Conservation (phyloP, 768 basidiomycete genomes). For the Pilatotrama ljubarskyi region DNA sequence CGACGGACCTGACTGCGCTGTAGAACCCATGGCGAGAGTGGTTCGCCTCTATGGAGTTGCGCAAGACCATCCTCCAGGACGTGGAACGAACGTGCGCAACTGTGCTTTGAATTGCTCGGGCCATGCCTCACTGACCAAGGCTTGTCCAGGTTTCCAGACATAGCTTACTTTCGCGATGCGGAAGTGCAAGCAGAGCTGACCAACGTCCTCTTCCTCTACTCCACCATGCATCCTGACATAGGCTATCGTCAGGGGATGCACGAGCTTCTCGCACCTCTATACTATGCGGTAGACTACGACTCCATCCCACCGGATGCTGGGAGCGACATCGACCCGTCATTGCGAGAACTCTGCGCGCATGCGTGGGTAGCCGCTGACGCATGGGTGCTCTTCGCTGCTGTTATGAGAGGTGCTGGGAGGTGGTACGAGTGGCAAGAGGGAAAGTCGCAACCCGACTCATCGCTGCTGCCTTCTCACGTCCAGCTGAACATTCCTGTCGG, state of each 20-base stretch:
- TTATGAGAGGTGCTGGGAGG: slow-evolving; percentile 78
- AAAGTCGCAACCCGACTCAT: slow-evolving; percentile 22
- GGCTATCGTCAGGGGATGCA: slow-evolving; percentile 99
- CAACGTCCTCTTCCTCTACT: slow-evolving; percentile 85
- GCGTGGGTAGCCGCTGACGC: slow-evolving; percentile 83
- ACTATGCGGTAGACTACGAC: slow-evolving; percentile 83
- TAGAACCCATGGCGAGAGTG: slow-evolving; percentile 96
- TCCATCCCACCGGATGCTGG: slow-evolving; percentile 49
- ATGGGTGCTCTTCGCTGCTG: slow-evolving; percentile 73
- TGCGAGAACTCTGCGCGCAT: slow-evolving; percentile 64
- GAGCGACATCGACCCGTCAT: slow-evolving; percentile 33
- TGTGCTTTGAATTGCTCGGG: background rate
- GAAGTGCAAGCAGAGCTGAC: slow-evolving; percentile 79
- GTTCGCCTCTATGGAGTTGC: slow-evolving; percentile 87
- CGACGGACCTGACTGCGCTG: background rate
- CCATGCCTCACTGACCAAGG: background rate
- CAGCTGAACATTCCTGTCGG: slow-evolving; percentile 47
- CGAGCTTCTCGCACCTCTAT: slow-evolving; percentile 87
- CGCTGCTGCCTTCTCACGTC: slow-evolving; percentile 47
- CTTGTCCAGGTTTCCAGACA: slow-evolving; percentile 85
- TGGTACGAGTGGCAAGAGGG: slow-evolving; percentile 63
- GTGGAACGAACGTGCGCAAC: slow-evolving; percentile 87
- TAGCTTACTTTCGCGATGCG: slow-evolving; percentile 80
- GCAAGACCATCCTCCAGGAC: slow-evolving; percentile 89
- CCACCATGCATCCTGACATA: slow-evolving; percentile 73